A percentile compares a stretch with the other conserved stretches of the same genome.
Evolutionary conservation across 768 basidiomycete genomes (phyloP).

Genomic region (Boletus vermiculosoides): DNA sequence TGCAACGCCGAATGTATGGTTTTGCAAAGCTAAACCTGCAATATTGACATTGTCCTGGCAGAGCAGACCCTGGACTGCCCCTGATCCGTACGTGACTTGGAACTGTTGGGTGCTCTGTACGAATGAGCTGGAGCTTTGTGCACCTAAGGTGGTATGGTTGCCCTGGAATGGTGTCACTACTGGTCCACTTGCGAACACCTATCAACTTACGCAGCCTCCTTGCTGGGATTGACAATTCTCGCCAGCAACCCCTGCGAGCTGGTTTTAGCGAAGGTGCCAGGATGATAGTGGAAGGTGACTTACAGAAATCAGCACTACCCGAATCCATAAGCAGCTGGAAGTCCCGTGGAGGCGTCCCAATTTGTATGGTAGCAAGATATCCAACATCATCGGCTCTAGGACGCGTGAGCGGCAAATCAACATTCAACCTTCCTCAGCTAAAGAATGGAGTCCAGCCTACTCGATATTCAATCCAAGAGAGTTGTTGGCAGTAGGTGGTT

Average conservation of each 20-base stretch:
- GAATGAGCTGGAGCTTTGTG: constrained; percentile 62
- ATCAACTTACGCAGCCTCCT: constrained; percentile 41
- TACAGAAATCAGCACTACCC: constrained; percentile 64
- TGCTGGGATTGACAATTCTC: constrained; percentile 48
- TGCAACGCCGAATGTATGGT: constrained; percentile 70
- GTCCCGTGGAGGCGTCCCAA: constrained; percentile 62
- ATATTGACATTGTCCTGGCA: constrained; percentile 61
- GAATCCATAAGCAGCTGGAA: constrained; percentile 68
- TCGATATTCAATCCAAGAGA: constrained; percentile 72
- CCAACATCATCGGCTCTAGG: constrained; percentile 50
- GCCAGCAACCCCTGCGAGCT: constrained; percentile 45
- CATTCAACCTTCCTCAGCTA: neutral
- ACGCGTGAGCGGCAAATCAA: constrained; percentile 1
- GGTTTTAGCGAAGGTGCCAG: neutral
- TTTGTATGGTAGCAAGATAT: constrained; percentile 57
- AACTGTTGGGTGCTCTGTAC: constrained; percentile 49
- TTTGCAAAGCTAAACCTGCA: constrained; percentile 56
- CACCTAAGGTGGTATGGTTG: constrained; percentile 65
- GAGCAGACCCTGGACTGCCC: constrained; percentile 62
- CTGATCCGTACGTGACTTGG: constrained; percentile 67
- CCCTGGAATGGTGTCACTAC: constrained; percentile 41
- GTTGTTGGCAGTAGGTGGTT: constrained; percentile 42
- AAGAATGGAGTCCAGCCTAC: constrained; percentile 35
- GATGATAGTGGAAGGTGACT: neutral
- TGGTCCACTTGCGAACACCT: neutral